phyloP scores from a whole-genome alignment of 768 basidiomycete genomes.

The Melanogaster broomeanus region DNA sequence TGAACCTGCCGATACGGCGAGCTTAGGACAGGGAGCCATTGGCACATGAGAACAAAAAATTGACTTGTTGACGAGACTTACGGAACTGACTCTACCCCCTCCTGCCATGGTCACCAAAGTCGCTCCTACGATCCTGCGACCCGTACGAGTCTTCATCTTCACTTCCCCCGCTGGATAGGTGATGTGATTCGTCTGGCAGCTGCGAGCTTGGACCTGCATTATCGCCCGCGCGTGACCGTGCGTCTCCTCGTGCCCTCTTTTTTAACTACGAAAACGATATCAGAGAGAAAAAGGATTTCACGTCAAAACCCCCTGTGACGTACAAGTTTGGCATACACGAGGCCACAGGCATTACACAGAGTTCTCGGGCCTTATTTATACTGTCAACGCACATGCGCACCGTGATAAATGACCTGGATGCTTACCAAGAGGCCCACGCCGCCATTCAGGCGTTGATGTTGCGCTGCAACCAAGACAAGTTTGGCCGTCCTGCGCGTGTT shows the following conservation, averaged over 20 bases:
- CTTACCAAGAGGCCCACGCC: slow-evolving; percentile 78
- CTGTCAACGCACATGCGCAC: slow-evolving; percentile 25
- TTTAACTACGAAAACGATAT: slow-evolving; percentile 25
- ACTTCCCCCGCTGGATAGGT: slow-evolving; percentile 31
- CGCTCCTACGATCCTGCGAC: slow-evolving; percentile 36
- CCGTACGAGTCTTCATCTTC: slow-evolving; percentile 36
- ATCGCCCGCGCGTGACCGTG: slow-evolving; percentile 26
- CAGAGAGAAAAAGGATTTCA: slow-evolving; percentile 22
- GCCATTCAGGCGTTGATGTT: slow-evolving; percentile 87
- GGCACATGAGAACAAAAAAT: slow-evolving; percentile 16
- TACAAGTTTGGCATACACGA: slow-evolving; percentile 86
- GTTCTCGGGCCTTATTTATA: slow-evolving; percentile 68
- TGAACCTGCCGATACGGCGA: slow-evolving; percentile 14
- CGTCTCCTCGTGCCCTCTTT: slow-evolving; percentile 37
- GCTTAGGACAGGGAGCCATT: slow-evolving; percentile 4
- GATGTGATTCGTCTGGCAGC: slow-evolving; percentile 24
- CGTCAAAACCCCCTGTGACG: slow-evolving; percentile 36
- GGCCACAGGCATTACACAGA: slow-evolving; percentile 82
- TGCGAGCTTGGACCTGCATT: slow-evolving; percentile 32
- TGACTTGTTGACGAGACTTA: slow-evolving; percentile 19
- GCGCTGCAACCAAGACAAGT: slow-evolving; percentile 81
- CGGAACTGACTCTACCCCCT: slow-evolving; percentile 27
- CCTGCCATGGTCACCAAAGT: slow-evolving; percentile 36
- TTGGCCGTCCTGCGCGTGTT: slow-evolving; percentile 58
- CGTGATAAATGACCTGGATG: slow-evolving; percentile 23